These are phyloP conservation scores for Diaporthe velutina DNA, from an alignment of 2,329 filamentous ascomycete species.

Conservation along the genomic window DNA sequence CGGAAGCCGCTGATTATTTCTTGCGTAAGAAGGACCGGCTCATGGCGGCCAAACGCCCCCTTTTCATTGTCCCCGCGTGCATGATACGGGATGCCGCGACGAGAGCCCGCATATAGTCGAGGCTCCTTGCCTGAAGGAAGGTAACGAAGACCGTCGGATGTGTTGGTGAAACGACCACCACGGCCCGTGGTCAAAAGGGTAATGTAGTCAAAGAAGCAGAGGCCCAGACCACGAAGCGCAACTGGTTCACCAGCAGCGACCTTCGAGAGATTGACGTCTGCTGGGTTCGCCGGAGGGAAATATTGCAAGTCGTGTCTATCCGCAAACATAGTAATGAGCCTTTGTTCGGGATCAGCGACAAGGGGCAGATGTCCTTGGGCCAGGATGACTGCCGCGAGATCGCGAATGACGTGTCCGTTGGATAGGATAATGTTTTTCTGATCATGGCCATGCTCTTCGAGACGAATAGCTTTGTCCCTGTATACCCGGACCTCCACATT, in stretches of 20 bases:
- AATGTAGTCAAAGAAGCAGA: conserved; percentile 13
- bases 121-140: conserved; percentile 7
- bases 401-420: not conserved
- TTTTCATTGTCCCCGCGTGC: conserved; percentile 8
- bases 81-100: conserved; percentile 2
- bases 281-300: not conserved
- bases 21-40: not conserved
- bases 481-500: not conserved
- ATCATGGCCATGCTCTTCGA: not conserved
- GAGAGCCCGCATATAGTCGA: conserved; percentile 4
- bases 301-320: not conserved
- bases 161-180: not conserved
- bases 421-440: not conserved
- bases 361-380: conserved; percentile 16
- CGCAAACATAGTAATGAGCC: not conserved
- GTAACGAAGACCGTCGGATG: not conserved
- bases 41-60: not conserved
- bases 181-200: conserved; percentile 2
- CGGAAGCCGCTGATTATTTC: not conserved
- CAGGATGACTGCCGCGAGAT: not conserved
- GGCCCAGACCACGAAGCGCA: not conserved
- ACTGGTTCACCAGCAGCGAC: not conserved
- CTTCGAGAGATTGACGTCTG: not conserved
- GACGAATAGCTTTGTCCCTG: not conserved
- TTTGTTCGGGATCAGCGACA: not conserved